Conservation (phyloP, 2,329 filamentous ascomycete genomes). For the Arthroderma uncinatum region DNA sequence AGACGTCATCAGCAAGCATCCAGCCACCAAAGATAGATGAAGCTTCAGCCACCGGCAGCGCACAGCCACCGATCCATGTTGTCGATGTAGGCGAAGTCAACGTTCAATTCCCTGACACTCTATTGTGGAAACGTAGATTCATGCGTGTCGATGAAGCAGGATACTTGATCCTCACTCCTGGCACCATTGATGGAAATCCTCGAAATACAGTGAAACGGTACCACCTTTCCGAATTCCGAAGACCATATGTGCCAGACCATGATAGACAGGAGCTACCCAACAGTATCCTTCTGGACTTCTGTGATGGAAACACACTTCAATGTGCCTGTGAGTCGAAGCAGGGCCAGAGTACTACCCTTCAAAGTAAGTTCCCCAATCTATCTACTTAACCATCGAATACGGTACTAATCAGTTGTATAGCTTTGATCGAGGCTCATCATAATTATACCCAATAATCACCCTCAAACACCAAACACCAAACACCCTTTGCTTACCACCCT, state of each 20-base stretch:
- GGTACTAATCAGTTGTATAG: not conserved
- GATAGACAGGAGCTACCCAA: conserved; percentile 88
- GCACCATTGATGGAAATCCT: conserved; percentile 49
- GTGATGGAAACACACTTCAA: conserved; percentile 51
- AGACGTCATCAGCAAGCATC: conserved; percentile 25
- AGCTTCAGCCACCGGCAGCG: conserved; percentile 19
- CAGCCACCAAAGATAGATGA: conserved; percentile 20
- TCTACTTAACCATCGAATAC: not conserved
- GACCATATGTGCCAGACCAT: conserved; percentile 72
- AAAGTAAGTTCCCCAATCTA: conserved; percentile 30
- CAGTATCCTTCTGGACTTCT: conserved; percentile 57
- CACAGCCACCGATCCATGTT: conserved; percentile 40
- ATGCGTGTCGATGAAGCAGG: conserved; percentile 76
- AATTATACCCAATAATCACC: conserved; percentile 2
- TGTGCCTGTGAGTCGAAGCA: conserved; percentile 50
- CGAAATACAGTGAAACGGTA: conserved; percentile 63
- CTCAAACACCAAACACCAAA: not conserved
- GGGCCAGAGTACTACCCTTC: conserved; percentile 42
- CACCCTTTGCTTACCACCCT: not conserved
- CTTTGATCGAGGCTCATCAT: conserved; percentile 8
- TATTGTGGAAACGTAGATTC: conserved; percentile 90
- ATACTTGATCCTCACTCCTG: conserved; percentile 66
- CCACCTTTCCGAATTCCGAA: conserved; percentile 71
- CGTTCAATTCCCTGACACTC: conserved; percentile 89
- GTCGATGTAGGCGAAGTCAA: conserved; percentile 82